Evolutionary conservation across 1,284 basidiomycete genomes (phyloP).

Genomic region (Leccinum pseudoinsigne): DNA sequence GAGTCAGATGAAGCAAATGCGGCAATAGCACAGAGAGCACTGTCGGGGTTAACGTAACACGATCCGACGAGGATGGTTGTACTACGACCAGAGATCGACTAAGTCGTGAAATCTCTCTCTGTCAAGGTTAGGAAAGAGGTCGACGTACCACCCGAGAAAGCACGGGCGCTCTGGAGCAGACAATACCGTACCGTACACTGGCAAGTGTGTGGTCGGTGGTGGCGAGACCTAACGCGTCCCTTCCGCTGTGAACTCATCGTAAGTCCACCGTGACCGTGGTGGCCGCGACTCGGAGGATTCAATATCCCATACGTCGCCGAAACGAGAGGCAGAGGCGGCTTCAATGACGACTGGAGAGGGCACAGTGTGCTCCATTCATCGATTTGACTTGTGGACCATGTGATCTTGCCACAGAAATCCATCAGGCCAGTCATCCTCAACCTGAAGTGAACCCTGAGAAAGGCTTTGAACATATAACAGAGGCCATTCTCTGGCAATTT

Average conservation of each 20-base stretch:
- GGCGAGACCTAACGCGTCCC: constrained; percentile 32
- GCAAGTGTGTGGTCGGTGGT: constrained; percentile 26
- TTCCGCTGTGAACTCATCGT: constrained; percentile 25
- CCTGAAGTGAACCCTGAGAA: background rate
- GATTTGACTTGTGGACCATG: background rate
- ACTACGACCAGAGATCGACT: constrained; percentile 55
- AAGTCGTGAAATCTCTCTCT: constrained; percentile 71
- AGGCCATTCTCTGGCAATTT: background rate
- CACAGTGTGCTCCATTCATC: background rate
- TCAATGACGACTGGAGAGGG: background rate
- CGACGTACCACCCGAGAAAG: constrained; percentile 16
- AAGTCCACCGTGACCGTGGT: background rate
- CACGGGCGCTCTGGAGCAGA: constrained; percentile 17
- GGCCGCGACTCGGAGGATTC: background rate
- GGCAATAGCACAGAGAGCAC: constrained; percentile 65
- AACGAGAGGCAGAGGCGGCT: background rate
- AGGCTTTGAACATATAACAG: background rate
- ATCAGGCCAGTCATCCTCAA: background rate
- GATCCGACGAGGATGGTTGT: constrained; percentile 59
- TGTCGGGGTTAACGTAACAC: constrained; percentile 65
- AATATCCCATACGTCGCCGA: background rate
- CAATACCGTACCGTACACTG: constrained; percentile 42
- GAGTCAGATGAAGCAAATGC: constrained; percentile 30
- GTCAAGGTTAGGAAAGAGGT: constrained; percentile 23
- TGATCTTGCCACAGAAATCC: background rate